Evolutionary conservation across 2,329 filamentous ascomycete genomes (phyloP).

Genomic region (Phoma sp.): DNA sequence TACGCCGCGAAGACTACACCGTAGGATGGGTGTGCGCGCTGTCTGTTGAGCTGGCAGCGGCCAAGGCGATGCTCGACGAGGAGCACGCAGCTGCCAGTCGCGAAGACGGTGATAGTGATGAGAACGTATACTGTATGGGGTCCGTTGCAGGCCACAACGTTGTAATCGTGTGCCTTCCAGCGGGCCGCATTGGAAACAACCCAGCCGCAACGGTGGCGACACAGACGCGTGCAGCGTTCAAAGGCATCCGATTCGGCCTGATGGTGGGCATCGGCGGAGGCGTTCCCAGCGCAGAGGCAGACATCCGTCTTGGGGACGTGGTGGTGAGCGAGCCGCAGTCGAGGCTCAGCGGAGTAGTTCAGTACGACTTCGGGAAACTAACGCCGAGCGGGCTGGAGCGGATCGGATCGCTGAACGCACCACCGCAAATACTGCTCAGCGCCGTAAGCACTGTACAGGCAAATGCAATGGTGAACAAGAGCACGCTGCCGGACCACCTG

Average conservation of each 20-base stretch:
- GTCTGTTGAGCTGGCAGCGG: conserved; percentile 20
- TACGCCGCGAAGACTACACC: conserved; percentile 19
- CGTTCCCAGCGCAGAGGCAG: conserved; percentile 23
- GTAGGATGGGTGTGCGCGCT: conserved; percentile 27
- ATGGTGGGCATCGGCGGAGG: conserved; percentile 55
- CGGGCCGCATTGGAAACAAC: conserved; percentile 39
- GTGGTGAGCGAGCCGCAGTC: conserved; percentile 26
- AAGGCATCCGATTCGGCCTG: conserved; percentile 46
- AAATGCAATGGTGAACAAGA: neutral
- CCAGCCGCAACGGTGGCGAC: conserved; percentile 42
- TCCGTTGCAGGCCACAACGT: too few species aligned
- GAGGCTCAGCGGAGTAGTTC: conserved; percentile 21
- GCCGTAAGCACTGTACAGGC: conserved; percentile 13
- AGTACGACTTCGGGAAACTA: conserved; percentile 27
- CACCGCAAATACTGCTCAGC: conserved; percentile 16
- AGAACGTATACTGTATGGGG: too few species aligned
- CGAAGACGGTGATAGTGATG: too few species aligned
- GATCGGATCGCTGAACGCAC: conserved; percentile 14
- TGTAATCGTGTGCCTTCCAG: too few species aligned
- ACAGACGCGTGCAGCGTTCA: conserved; percentile 42
- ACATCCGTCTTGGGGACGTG: conserved; percentile 36
- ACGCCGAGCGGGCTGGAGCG: conserved; percentile 13
- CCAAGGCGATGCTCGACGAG: conserved; percentile 11
- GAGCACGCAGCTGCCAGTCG: neutral
- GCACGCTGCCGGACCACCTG: neutral